phyloP scores from a whole-genome alignment of 2,329 filamentous ascomycete genomes.

The Ascosphaera aggregata region DNA sequence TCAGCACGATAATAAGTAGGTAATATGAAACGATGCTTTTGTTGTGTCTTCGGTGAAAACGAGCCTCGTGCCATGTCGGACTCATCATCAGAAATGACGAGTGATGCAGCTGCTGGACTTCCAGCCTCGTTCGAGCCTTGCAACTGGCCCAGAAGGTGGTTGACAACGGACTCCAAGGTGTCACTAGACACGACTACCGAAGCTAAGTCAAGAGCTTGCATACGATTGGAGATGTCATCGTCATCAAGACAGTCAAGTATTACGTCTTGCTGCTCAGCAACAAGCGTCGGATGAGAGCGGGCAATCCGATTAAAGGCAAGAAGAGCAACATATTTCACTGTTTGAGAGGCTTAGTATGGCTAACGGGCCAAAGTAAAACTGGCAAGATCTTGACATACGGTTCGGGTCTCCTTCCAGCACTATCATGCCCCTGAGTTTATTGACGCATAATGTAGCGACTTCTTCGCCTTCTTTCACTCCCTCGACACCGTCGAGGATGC shows the following conservation, averaged over 20 bases:
- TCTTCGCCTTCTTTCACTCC: conserved; percentile 67
- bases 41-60: conserved; percentile 30
- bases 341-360: too few relatives aligned
- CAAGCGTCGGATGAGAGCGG: conserved; percentile 62
- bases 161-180: conserved; percentile 62
- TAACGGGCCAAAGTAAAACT: too few relatives aligned
- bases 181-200: conserved; percentile 84
- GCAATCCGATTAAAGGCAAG: conserved; percentile 94
- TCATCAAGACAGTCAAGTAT: conserved; percentile 94
- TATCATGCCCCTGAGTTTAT: conserved; percentile 82
- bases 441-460: conserved; percentile 77
- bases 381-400: conserved; percentile 42
- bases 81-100: conserved; percentile 25
- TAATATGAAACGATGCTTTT: conserved; percentile 32
- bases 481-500: conserved; percentile 65
- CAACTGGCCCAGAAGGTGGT: conserved; percentile 70
- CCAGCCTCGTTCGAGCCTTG: conserved; percentile 26
- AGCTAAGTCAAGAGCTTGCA: conserved; percentile 76
- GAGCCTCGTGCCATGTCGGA: neutral
- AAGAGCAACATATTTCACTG: conserved; percentile 92
- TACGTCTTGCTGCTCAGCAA: conserved; percentile 83
- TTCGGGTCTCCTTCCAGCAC: conserved; percentile 87
- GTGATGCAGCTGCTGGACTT: conserved; percentile 28
- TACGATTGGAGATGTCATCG: conserved; percentile 80
- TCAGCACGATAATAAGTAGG: conserved; percentile 70